Evolutionary conservation across 1,139 yeast species (phyloP).

Genomic region (Komagataea norvegica): DNA sequence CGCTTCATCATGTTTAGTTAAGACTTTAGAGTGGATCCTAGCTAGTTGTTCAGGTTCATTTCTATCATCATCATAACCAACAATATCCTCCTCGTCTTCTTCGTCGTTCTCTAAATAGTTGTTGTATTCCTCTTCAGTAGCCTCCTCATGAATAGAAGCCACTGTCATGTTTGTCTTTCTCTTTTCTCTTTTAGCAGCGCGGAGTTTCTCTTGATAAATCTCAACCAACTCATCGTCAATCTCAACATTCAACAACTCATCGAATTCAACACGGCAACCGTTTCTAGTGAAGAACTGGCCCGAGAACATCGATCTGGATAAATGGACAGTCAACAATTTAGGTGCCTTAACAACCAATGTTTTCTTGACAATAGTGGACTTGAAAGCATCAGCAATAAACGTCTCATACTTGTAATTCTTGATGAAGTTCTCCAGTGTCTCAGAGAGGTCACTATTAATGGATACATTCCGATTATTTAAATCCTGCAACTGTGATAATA

Average conservation of each 20-base stretch:
- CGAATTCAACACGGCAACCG: slow-evolving; percentile 65
- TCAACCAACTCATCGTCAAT: slow-evolving; percentile 44
- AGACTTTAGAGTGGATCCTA: slow-evolving; percentile 21
- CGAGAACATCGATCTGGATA: slow-evolving; percentile 75
- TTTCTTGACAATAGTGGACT: slow-evolving; percentile 63
- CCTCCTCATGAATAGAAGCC: slow-evolving; percentile 13
- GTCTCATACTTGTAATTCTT: slow-evolving; percentile 42
- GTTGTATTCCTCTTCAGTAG: slow-evolving; percentile 14
- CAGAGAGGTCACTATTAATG: slow-evolving; percentile 59
- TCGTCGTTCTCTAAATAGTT: slow-evolving; percentile 13
- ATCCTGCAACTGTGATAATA: slow-evolving; percentile 29
- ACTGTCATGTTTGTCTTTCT: slow-evolving; percentile 3
- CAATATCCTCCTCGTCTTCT: slow-evolving; percentile 23
- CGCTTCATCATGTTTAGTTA: slow-evolving; percentile 31
- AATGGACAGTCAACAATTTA: slow-evolving; percentile 63
- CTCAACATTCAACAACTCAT: slow-evolving; percentile 50
- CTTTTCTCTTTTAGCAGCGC: slow-evolving; percentile 16
- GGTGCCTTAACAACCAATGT: slow-evolving; percentile 66
- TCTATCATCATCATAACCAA: slow-evolving; percentile 24
- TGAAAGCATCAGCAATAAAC: slow-evolving; percentile 41
- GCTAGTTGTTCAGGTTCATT: slow-evolving; percentile 23
- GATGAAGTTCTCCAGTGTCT: slow-evolving; percentile 41
- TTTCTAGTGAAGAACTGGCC: slow-evolving; percentile 73
- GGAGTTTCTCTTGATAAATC: slow-evolving; percentile 37
- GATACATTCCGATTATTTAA: slow-evolving; percentile 35